These are phyloP conservation scores for Trichoderma atroviride DNA, from an alignment of 2,329 filamentous ascomycete genomes.

Conservation along the genomic window DNA sequence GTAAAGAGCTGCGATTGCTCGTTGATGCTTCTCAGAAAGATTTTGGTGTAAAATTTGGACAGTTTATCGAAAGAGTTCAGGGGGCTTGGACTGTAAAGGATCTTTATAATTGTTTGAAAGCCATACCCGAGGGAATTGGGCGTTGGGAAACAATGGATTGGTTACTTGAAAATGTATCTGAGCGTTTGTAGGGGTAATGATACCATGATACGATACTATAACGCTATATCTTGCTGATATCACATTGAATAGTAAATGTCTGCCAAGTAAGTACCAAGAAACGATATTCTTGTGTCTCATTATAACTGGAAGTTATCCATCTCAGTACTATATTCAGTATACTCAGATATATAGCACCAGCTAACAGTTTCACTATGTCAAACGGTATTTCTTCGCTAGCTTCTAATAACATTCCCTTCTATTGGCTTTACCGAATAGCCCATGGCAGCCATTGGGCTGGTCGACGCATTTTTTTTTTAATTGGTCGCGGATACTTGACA, in stretches of 20 bases:
- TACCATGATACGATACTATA: not conserved
- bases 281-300: too few relatives aligned
- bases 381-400: too few relatives aligned
- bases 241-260: too few relatives aligned
- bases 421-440: too few relatives aligned
- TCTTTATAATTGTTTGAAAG: not conserved
- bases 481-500: too few relatives aligned
- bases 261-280: not conserved
- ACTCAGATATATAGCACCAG: too few relatives aligned
- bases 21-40: conserved; percentile 28
- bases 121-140: not conserved
- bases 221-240: not conserved
- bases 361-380: too few relatives aligned
- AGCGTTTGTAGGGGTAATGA: not conserved
- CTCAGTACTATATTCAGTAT: too few relatives aligned
- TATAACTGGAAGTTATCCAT: too few relatives aligned
- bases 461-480: too few relatives aligned
- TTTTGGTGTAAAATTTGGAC: not conserved
- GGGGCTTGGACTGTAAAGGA: conserved; percentile 4
- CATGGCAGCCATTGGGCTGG: too few relatives aligned
- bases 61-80: not conserved
- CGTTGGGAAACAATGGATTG: conserved; percentile 14
- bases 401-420: too few relatives aligned
- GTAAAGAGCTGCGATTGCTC: conserved; percentile 28
- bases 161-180: conserved; percentile 2